phyloP scores from a whole-genome alignment of 164 flowering plant species.

The Annona squamosa region DNA sequence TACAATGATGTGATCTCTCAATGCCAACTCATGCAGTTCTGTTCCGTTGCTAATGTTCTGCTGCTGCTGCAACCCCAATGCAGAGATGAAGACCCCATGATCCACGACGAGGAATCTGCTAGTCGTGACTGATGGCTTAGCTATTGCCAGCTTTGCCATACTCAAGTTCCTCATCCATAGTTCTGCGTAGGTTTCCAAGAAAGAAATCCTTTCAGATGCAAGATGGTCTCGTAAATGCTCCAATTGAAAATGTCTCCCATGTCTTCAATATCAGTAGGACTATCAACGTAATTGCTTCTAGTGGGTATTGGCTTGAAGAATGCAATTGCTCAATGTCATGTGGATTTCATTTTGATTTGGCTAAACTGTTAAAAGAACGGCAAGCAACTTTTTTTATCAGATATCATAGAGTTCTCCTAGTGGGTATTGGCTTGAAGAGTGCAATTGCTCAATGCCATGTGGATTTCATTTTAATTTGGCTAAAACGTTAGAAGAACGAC shows the following conservation, averaged over 20 bases:
- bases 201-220: slow-evolving; percentile 83
- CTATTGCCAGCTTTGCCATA: slow-evolving; percentile 78
- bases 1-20: slow-evolving; percentile 67
- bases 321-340: no score
- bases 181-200: slow-evolving; percentile 75
- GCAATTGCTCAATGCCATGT: no score
- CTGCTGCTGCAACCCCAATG: slow-evolving; percentile 17
- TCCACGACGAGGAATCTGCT: slow-evolving; percentile 86
- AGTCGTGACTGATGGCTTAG: slow-evolving; percentile 57
- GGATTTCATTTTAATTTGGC: no score
- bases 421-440: no score
- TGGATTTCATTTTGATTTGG: no score
- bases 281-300: slow-evolving; percentile 31
- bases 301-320: no score
- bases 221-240: slow-evolving; percentile 77
- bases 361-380: no score
- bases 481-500: background rate
- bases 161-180: slow-evolving; percentile 85
- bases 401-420: no score
- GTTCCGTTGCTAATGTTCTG: slow-evolving; percentile 22
- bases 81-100: slow-evolving; percentile 31
- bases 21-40: slow-evolving; percentile 63
- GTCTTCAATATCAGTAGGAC: slow-evolving; percentile 80
- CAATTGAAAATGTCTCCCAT: slow-evolving; percentile 75
- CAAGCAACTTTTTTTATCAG: no score